Percentiles rank a stretch among this genome's conserved stretches.
Conservation (phyloP, 2,329 filamentous ascomycete genomes). For the Thermoascus crustaceus region DNA sequence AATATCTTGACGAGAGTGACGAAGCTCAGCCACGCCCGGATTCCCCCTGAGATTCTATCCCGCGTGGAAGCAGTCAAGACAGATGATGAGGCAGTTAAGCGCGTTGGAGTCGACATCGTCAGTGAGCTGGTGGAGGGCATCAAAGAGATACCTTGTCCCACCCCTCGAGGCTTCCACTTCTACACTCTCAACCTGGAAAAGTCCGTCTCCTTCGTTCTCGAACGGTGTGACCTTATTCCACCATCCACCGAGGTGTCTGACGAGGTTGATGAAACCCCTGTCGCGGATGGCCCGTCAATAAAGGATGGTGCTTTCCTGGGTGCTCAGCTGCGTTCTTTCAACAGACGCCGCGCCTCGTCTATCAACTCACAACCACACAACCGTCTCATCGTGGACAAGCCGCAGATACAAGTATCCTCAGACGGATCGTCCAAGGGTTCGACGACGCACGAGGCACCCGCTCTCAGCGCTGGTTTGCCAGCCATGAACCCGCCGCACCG, state of each 20-base stretch:
- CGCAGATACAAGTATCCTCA: conserved; percentile 18
- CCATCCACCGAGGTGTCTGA: conserved; percentile 30
- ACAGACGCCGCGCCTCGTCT: conserved; percentile 59
- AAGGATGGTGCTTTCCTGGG: conserved; percentile 17
- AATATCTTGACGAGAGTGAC: conserved; percentile 90
- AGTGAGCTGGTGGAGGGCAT: conserved; percentile 76
- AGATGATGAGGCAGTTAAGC: conserved; percentile 42
- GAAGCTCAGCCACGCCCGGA: conserved; percentile 82
- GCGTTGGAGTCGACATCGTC: conserved; percentile 53
- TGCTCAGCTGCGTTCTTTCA: conserved; percentile 25
- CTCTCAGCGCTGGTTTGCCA: conserved; percentile 69
- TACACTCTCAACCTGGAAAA: conserved; percentile 97
- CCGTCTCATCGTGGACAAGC: conserved; percentile 69
- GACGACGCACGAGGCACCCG: conserved; percentile 56
- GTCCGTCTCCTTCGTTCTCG: conserved; percentile 85
- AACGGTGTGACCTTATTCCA: conserved; percentile 76
- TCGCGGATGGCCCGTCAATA: conserved; percentile 38
- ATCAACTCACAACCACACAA: conserved; percentile 81
- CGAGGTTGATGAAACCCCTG: conserved; percentile 38
- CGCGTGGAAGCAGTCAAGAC: conserved; percentile 45
- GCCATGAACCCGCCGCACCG: conserved; percentile 60
- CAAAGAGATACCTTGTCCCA: conserved; percentile 52
- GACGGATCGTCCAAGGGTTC: conserved; percentile 30
- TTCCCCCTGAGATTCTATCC: conserved; percentile 63
- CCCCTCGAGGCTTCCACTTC: conserved; percentile 82